These are phyloP conservation scores for Zymoseptoria pseudotritici DNA, from an alignment of 2,329 filamentous ascomycete genomes.

Conservation along the genomic window DNA sequence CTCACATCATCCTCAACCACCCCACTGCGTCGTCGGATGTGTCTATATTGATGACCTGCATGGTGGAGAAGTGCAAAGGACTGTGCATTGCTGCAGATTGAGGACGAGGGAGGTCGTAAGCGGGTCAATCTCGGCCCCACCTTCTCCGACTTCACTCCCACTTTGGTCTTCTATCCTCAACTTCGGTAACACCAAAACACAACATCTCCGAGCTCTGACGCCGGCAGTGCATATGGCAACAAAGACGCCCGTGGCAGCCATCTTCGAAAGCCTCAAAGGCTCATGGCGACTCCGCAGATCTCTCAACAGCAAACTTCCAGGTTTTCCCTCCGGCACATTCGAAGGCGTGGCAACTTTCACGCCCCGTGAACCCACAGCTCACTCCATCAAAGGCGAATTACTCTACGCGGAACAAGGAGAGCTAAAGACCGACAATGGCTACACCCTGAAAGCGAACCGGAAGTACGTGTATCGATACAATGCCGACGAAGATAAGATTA, in stretches of 20 bases:
- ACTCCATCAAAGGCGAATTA: slow-evolving; percentile 24
- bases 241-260: slow-evolving; percentile 19
- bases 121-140: background rate
- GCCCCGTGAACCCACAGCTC: slow-evolving; percentile 23
- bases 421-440: slow-evolving; percentile 30
- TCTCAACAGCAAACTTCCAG: slow-evolving; percentile 27
- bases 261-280: slow-evolving; percentile 29
- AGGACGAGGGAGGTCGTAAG: background rate
- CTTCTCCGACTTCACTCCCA: background rate
- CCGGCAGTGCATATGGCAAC: slow-evolving; percentile 5
- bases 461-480: slow-evolving; percentile 70
- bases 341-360: slow-evolving; percentile 30
- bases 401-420: slow-evolving; percentile 31
- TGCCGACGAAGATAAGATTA: slow-evolving; percentile 54
- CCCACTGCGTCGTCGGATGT: too few relatives aligned
- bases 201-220: background rate
- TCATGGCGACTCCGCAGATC: slow-evolving; percentile 29
- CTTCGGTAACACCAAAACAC: background rate
- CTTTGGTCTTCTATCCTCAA: background rate
- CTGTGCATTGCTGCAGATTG: background rate
- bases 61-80: background rate
- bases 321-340: slow-evolving; percentile 31
- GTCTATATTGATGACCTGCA: background rate
- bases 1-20: background rate
- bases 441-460: slow-evolving; percentile 52